A percentile compares a stretch with the other conserved stretches of the same genome.
Conservation (phyloP, 1,139 yeast species). For the Eremothecium coryli region DNA sequence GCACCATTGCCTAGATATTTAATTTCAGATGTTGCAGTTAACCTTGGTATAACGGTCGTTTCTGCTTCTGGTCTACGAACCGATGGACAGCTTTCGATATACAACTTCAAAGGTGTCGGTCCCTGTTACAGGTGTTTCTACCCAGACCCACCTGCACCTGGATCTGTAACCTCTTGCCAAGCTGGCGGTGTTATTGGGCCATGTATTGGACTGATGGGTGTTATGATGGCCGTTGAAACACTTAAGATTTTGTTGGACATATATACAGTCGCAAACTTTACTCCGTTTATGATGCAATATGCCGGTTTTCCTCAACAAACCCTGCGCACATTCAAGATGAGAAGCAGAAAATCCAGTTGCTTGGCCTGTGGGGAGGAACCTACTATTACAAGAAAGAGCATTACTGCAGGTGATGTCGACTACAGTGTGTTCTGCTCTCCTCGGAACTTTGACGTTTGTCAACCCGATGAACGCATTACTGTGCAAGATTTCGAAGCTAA, state of each 20-base stretch:
- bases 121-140: constrained; percentile 95
- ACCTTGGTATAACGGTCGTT: constrained; percentile 60
- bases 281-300: constrained; percentile 63
- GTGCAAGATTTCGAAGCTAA: constrained; percentile 37
- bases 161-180: constrained; percentile 72
- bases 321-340: constrained; percentile 68
- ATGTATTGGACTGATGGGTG: constrained; percentile 84
- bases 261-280: constrained; percentile 44
- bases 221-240: constrained; percentile 81
- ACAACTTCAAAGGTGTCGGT: constrained; percentile 59
- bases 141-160: constrained; percentile 84
- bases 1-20: constrained; percentile 82
- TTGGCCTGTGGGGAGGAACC: constrained; percentile 50
- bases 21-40: constrained; percentile 75
- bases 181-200: constrained; percentile 97
- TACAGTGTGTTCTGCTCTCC: constrained; percentile 69
- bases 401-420: constrained; percentile 44
- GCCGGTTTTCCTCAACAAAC: constrained; percentile 68
- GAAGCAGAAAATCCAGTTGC: constrained; percentile 56
- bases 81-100: constrained; percentile 79
- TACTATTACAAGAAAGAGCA: constrained; percentile 38
- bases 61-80: constrained; percentile 89
- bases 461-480: constrained; percentile 40
- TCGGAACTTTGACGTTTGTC: constrained; percentile 40
- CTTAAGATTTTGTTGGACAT: constrained; percentile 59